Conservation (phyloP, 2,329 filamentous ascomycete genomes). For the Aspergillus japonicus region DNA sequence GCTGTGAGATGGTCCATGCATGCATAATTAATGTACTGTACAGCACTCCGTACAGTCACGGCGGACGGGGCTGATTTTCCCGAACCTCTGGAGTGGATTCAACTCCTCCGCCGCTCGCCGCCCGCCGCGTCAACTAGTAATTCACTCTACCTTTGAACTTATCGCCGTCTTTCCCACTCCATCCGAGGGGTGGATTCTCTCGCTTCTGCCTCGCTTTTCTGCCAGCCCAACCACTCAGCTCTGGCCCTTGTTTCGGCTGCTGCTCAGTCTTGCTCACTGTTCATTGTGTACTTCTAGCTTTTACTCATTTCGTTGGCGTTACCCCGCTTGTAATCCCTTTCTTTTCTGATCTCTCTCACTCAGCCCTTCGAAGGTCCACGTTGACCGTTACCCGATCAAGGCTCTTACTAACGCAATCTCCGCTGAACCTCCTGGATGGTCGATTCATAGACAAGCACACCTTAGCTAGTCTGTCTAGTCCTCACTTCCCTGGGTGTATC, state of each 20-base stretch:
- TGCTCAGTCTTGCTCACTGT: not conserved
- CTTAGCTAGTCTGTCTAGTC: not conserved
- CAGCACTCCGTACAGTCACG: not conserved
- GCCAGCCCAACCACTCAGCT: not conserved
- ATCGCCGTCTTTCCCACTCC: constrained; percentile 1
- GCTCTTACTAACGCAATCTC: constrained; percentile 11
- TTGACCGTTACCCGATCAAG: constrained; percentile 6
- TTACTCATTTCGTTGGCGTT: not conserved
- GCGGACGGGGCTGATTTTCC: constrained; percentile 17
- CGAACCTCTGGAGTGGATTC: constrained; percentile 9
- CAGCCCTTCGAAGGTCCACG: constrained; percentile 9
- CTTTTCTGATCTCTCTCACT: not conserved
- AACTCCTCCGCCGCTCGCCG: not conserved
- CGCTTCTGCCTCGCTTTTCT: constrained; percentile 6
- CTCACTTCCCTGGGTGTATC: not conserved
- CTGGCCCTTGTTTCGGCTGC: not conserved
- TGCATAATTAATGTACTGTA: not conserved
- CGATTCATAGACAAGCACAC: not conserved
- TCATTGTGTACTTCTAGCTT: not conserved
- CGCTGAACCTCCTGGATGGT: constrained; percentile 10
- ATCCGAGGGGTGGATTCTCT: constrained; percentile 5
- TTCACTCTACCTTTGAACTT: not conserved
- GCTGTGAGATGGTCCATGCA: not conserved
- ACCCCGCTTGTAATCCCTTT: constrained; percentile 5
- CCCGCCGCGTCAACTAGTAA: constrained; percentile 9